These are phyloP conservation scores for Fagus sylvatica DNA, from an alignment of 306 rosid genomes.

Conservation along the genomic window DNA sequence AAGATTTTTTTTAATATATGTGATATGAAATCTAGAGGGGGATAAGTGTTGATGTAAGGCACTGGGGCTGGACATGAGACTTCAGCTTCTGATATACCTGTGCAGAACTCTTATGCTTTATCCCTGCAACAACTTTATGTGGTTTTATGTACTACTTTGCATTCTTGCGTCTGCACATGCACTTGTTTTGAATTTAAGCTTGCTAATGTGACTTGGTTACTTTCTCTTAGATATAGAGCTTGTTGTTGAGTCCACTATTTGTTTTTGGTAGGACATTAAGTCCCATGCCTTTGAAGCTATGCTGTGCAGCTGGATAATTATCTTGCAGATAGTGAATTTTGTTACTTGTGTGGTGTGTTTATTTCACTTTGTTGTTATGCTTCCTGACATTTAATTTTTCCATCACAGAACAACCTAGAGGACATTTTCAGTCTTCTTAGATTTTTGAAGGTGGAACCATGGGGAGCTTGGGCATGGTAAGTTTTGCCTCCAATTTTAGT, in stretches of 20 bases:
- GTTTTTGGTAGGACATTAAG: neutral
- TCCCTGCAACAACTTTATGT: neutral
- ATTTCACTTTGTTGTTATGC: conserved; percentile 19
- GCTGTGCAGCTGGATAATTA: neutral
- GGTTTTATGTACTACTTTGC: neutral
- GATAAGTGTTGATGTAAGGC: neutral
- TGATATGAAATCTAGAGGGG: neutral
- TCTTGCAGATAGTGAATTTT: neutral
- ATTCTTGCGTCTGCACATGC: neutral
- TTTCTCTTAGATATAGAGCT: neutral
- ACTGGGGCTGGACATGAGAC: neutral
- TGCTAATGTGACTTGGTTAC: neutral
- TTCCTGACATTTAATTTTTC: conserved; percentile 41
- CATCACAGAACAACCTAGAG: conserved; percentile 77
- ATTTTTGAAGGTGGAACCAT: conserved; percentile 91
- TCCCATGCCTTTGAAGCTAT: neutral
- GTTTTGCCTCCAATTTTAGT: conserved; percentile 17
- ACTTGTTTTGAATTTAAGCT: neutral
- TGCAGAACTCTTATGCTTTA: neutral
- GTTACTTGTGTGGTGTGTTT: conserved; percentile 22
- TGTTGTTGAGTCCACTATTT: neutral
- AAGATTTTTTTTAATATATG: neutral
- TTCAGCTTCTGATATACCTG: neutral
- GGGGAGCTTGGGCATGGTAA: conserved; percentile 99
- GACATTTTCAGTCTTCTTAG: conserved; percentile 95